Conservation (phyloP, 1,284 basidiomycete genomes). For the Papiliotrema fonsecae region DNA sequence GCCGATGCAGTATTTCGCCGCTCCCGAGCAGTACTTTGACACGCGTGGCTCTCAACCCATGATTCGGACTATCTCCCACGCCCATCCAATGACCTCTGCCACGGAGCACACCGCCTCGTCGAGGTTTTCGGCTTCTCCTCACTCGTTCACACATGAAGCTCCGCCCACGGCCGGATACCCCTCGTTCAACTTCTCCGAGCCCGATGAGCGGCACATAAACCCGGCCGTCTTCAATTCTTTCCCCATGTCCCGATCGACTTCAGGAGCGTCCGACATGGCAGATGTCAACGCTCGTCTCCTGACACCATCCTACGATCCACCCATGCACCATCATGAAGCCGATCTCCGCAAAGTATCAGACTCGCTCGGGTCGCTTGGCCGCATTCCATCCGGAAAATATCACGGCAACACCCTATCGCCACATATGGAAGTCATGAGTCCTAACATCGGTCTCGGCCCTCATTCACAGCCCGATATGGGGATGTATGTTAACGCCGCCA, state of each 20-base stretch:
- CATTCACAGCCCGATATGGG: constrained; percentile 25
- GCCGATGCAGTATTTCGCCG: constrained; percentile 15
- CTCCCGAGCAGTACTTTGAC: constrained; percentile 18
- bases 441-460: constrained; percentile 6
- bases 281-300: constrained; percentile 20
- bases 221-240: constrained; percentile 25
- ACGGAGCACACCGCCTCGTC: constrained; percentile 30
- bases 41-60: constrained; percentile 21
- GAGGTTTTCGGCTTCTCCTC: constrained; percentile 32
- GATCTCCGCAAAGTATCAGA: constrained; percentile 37
- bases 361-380: constrained; percentile 22
- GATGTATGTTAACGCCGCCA: constrained; percentile 12
- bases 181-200: constrained; percentile 14
- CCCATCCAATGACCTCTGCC: constrained; percentile 35
- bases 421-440: constrained; percentile 1
- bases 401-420: constrained; percentile 1
- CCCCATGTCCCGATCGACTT: constrained; percentile 37
- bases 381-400: not conserved
- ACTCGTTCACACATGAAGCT: constrained; percentile 17
- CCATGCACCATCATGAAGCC: constrained; percentile 11
- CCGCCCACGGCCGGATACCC: constrained; percentile 16
- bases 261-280: constrained; percentile 21
- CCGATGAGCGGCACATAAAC: constrained; percentile 24
- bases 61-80: constrained; percentile 32
- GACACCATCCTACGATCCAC: constrained; percentile 27